Evolutionary conservation across 805 yeast species (phyloP).

Genomic region (Starmera quercuum): DNA sequence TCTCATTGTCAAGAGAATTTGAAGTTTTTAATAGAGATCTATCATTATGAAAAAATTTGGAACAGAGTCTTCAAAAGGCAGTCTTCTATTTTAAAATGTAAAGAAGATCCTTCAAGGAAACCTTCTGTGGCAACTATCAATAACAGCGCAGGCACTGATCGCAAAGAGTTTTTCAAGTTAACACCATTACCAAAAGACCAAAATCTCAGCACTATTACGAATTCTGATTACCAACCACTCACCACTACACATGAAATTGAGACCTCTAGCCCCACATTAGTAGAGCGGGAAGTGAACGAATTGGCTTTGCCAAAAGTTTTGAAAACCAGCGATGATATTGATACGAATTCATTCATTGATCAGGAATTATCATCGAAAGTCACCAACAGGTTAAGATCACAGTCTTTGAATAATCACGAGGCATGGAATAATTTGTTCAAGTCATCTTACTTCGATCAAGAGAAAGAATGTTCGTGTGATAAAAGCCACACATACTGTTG

Average conservation of each 20-base stretch:
- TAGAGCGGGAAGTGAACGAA: background rate
- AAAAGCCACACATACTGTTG: too few species aligned
- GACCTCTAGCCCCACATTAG: too few species aligned
- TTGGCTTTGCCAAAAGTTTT: constrained; percentile 10
- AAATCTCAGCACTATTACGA: too few species aligned
- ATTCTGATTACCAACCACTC: too few species aligned
- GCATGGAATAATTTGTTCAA: constrained; percentile 12
- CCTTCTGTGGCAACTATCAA: constrained; percentile 2
- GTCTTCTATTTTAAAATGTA: constrained; percentile 23
- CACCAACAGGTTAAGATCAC: background rate
- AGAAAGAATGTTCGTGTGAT: too few species aligned
- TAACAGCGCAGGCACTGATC: background rate
- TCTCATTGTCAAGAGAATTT: constrained; percentile 40
- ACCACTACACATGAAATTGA: too few species aligned
- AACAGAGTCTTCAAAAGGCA: constrained; percentile 24
- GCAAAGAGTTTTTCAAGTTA: too few species aligned
- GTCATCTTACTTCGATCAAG: constrained; percentile 4
- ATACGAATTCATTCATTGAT: constrained; percentile 13
- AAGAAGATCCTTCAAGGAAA: constrained; percentile 12
- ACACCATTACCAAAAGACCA: too few species aligned
- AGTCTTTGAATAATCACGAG: constrained; percentile 2
- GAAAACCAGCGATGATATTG: constrained; percentile 12
- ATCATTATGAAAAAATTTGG: constrained; percentile 37
- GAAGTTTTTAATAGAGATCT: constrained; percentile 35
- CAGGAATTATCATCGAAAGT: background rate